Conservation (phyloP, 2,329 filamentous ascomycete species). For the Aspergillus ibericus region DNA sequence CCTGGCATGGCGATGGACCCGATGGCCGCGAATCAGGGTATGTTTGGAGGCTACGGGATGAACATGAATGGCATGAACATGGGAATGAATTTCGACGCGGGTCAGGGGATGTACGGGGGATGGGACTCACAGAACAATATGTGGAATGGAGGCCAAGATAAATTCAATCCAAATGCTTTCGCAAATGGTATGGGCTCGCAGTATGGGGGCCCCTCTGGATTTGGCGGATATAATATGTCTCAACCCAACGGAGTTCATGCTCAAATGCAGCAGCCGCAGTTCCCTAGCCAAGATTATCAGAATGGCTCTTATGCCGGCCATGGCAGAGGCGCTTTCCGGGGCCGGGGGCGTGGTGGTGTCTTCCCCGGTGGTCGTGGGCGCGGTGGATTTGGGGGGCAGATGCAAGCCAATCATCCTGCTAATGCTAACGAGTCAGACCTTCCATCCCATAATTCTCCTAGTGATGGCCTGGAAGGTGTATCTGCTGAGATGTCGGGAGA, state of each 20-base stretch:
- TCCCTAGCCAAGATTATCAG: slow-evolving; percentile 63
- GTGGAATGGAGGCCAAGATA: slow-evolving; percentile 85
- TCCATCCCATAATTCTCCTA: slow-evolving; percentile 33
- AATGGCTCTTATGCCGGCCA: slow-evolving; percentile 78
- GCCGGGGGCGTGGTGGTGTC: slow-evolving; percentile 64
- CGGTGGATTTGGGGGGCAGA: slow-evolving; percentile 37
- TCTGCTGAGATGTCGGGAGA: slow-evolving; percentile 13
- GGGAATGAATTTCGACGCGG: slow-evolving; percentile 60
- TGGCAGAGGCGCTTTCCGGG: slow-evolving; percentile 60
- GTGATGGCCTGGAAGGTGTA: slow-evolving; percentile 22
- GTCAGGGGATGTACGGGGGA: slow-evolving; percentile 69
- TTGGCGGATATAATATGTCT: slow-evolving; percentile 67
- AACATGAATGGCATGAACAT: slow-evolving; percentile 86
- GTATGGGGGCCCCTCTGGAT: slow-evolving; percentile 76
- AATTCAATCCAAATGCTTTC: slow-evolving; percentile 81
- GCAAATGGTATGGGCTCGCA: slow-evolving; percentile 75
- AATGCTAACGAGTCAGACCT: slow-evolving; percentile 37
- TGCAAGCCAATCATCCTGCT: slow-evolving; percentile 35
- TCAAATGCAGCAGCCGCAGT: slow-evolving; percentile 55
- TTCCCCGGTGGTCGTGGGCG: slow-evolving; percentile 47
- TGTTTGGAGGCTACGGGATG: slow-evolving; percentile 60
- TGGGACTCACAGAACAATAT: slow-evolving; percentile 72
- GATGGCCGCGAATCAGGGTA: slow-evolving; percentile 50
- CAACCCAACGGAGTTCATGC: slow-evolving; percentile 80
- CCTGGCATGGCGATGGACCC: slow-evolving; percentile 77